Percentiles rank a stretch among this genome's conserved stretches.
phyloP scores from a whole-genome alignment of 768 basidiomycete species.

The Leccinum variicolor region DNA sequence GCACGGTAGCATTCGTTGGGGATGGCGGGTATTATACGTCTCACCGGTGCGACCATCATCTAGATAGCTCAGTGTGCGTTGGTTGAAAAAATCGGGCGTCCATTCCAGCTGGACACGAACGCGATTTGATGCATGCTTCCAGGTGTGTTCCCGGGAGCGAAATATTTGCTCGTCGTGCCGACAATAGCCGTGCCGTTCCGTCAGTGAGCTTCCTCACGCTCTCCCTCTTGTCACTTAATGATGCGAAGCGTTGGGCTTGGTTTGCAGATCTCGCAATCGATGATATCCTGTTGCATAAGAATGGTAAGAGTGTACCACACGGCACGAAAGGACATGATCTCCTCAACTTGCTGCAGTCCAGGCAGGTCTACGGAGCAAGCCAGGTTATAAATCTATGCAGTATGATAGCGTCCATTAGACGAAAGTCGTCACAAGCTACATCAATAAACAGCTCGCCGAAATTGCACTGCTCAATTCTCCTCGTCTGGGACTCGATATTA shows the following conservation, averaged over 20 bases:
- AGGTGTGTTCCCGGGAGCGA: constrained; percentile 40
- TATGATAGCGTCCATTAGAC: constrained; percentile 81
- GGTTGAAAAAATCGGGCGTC: no score
- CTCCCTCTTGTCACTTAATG: constrained; percentile 81
- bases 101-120: no score
- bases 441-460: constrained; percentile 79
- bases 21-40: no score
- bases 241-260: constrained; percentile 75
- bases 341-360: constrained; percentile 71
- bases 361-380: constrained; percentile 76
- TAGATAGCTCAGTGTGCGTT: no score
- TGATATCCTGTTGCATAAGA: constrained; percentile 72
- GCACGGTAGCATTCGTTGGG: no score
- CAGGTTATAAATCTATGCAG: constrained; percentile 75
- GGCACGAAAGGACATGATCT: constrained; percentile 84
- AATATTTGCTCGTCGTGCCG: constrained; percentile 62
- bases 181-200: constrained; percentile 59
- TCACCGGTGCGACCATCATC: no score
- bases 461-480: constrained; percentile 79
- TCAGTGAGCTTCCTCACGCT: constrained; percentile 34
- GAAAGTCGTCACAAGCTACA: constrained; percentile 70
- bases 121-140: no score
- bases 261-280: constrained; percentile 81
- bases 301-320: constrained; percentile 84
- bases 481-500: constrained; percentile 72